Evolutionary conservation across 2,329 filamentous ascomycete species (phyloP).

Genomic region (Fusarium staphyleae): DNA sequence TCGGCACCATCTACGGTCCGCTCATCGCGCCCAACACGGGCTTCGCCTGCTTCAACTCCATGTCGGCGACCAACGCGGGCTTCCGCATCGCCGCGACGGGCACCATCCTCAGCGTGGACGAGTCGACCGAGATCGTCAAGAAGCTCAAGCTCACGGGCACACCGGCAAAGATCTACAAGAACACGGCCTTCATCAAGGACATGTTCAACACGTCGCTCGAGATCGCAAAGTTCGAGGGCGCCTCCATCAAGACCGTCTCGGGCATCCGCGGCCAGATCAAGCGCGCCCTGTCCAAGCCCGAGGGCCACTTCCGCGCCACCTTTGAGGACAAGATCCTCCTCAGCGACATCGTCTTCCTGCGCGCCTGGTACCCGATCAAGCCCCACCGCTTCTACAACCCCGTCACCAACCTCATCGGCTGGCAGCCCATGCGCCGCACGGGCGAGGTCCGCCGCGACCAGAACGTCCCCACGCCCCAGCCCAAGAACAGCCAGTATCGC

Average conservation of each 20-base stretch:
- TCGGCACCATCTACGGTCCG: slow-evolving; percentile 93
- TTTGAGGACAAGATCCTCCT: slow-evolving; percentile 99
- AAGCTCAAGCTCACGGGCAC: slow-evolving; percentile 95
- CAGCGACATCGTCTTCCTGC: slow-evolving; percentile 93
- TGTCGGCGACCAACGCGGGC: slow-evolving; percentile 83
- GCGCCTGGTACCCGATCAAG: slow-evolving; percentile 96
- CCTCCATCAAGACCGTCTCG: slow-evolving; percentile 93
- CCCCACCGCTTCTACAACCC: slow-evolving; percentile 97
- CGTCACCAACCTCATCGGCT: slow-evolving; percentile 90
- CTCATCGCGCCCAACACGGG: slow-evolving; percentile 95
- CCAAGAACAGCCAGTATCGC: slow-evolving; percentile 87
- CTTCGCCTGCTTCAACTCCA: slow-evolving; percentile 91
- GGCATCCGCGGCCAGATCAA: slow-evolving; percentile 98
- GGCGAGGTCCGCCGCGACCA: slow-evolving; percentile 85
- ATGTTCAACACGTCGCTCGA: slow-evolving; percentile 96
- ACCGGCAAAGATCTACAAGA: slow-evolving; percentile 98
- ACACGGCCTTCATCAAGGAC: slow-evolving; percentile 97
- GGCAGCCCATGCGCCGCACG: slow-evolving; percentile 93
- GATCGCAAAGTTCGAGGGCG: slow-evolving; percentile 98
- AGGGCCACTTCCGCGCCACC: slow-evolving; percentile 94
- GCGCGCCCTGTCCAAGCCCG: slow-evolving; percentile 88
- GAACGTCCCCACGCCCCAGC: slow-evolving; percentile 76
- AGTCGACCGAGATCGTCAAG: slow-evolving; percentile 97
- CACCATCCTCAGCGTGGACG: slow-evolving; percentile 91
- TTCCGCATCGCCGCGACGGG: slow-evolving; percentile 96